Evolutionary conservation across 208 protist species (phyloP).

Genomic region (Leishmania arabica): DNA sequence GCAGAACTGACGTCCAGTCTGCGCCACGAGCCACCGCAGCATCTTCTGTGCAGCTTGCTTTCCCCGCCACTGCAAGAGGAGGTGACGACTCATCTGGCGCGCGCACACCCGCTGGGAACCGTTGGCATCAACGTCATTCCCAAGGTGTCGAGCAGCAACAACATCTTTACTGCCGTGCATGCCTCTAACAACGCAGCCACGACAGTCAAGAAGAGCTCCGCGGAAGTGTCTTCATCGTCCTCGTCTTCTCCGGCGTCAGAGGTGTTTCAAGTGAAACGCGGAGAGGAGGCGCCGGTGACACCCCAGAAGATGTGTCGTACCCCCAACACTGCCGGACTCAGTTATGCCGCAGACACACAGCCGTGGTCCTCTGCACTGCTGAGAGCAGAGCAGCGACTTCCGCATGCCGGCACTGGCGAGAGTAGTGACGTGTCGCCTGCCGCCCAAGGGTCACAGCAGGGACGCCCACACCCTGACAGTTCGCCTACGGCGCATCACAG

Average conservation of each 20-base stretch:
- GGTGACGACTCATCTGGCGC: neutral
- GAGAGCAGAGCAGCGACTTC: constrained; percentile 19
- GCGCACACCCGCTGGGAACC: neutral
- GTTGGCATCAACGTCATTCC: constrained; percentile 9
- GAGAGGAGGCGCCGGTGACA: neutral
- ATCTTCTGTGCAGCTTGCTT: constrained; percentile 9
- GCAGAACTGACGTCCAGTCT: constrained; percentile 8
- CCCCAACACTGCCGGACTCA: neutral
- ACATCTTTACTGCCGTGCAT: constrained; percentile 19
- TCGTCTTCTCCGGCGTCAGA: neutral
- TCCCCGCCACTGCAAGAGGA: neutral
- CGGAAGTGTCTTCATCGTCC: neutral
- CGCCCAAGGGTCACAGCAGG: neutral
- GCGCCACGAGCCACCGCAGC: constrained; percentile 13
- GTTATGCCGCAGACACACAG: constrained; percentile 18
- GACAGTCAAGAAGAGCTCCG: neutral
- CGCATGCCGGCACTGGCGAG: constrained; percentile 1
- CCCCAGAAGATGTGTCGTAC: neutral
- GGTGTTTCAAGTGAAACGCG: neutral
- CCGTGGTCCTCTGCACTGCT: constrained; percentile 27
- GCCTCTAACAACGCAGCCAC: constrained; percentile 13
- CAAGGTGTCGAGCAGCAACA: neutral
- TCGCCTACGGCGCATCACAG: neutral
- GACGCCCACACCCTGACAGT: neutral
- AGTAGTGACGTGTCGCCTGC: neutral